These are phyloP conservation scores for Lojkania enalia DNA, from an alignment of 2,329 filamentous ascomycete genomes.

Conservation along the genomic window DNA sequence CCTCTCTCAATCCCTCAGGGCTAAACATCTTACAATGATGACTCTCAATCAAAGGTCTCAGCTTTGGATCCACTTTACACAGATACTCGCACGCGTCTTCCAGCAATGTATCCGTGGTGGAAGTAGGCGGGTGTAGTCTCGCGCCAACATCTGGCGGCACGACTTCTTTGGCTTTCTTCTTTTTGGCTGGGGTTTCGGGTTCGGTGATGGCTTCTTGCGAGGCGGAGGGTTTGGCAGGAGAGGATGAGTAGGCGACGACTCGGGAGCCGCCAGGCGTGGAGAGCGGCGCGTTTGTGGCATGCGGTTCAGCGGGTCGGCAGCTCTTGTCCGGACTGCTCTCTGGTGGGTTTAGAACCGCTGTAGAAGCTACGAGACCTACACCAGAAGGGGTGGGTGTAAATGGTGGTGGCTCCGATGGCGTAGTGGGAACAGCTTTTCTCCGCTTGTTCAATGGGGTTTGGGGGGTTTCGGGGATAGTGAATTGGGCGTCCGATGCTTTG, in stretches of 20 bases:
- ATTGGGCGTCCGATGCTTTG: slow-evolving; percentile 10
- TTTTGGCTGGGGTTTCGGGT: slow-evolving; percentile 44
- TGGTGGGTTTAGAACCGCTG: slow-evolving; percentile 28
- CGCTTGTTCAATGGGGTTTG: slow-evolving; percentile 39
- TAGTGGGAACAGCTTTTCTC: slow-evolving; percentile 22
- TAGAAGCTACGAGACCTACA: slow-evolving; percentile 51
- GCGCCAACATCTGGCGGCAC: slow-evolving; percentile 39
- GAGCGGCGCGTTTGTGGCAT: slow-evolving; percentile 69
- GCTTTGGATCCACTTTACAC: slow-evolving; percentile 69
- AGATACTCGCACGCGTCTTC: slow-evolving; percentile 76
- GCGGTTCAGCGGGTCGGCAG: slow-evolving; percentile 64
- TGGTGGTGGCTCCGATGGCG: slow-evolving; percentile 26
- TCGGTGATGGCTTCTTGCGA: slow-evolving; percentile 6
- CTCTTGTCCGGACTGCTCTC: slow-evolving; percentile 26
- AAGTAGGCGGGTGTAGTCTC: slow-evolving; percentile 42
- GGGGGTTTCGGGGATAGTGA: slow-evolving; percentile 21
- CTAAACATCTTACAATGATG: slow-evolving; percentile 80
- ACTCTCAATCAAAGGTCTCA: slow-evolving; percentile 71
- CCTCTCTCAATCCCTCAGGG: slow-evolving; percentile 77
- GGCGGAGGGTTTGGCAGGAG: slow-evolving; percentile 38
- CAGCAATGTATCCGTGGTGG: slow-evolving; percentile 73
- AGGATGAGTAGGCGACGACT: slow-evolving; percentile 55
- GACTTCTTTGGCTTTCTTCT: slow-evolving; percentile 46
- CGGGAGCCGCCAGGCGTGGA: slow-evolving; percentile 72
- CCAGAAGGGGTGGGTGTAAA: slow-evolving; percentile 54